These are phyloP conservation scores for Bruguiera gymnorhiza DNA, from an alignment of 345 rosid genomes.

Conservation along the genomic window DNA sequence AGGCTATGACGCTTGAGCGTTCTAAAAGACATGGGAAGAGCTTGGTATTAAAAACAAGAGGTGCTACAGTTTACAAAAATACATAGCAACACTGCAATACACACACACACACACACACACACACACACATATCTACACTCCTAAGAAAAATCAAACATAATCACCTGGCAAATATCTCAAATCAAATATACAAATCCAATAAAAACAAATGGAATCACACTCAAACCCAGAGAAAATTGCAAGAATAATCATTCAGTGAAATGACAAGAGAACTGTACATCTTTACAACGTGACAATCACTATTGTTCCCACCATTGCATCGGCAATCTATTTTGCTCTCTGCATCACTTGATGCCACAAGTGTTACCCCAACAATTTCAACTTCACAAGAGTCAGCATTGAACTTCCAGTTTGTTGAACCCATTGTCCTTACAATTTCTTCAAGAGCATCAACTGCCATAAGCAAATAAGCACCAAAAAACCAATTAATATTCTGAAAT, in stretches of 20 bases:
- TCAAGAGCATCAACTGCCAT: slow-evolving; percentile 51
- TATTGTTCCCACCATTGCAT: slow-evolving; percentile 28
- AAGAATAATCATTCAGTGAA: not conserved
- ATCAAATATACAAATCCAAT: slow-evolving; percentile 1
- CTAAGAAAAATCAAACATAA: no score
- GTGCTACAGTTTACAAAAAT: no score
- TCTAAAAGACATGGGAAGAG: slow-evolving; percentile 23
- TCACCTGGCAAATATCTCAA: not conserved
- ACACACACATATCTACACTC: no score
- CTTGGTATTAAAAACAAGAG: not conserved
- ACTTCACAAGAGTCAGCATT: slow-evolving; percentile 37
- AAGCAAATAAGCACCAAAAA: slow-evolving; percentile 17
- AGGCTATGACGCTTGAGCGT: slow-evolving; percentile 48
- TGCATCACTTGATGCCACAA: slow-evolving; percentile 16
- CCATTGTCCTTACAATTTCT: slow-evolving; percentile 44
- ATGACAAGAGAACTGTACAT: slow-evolving; percentile 37
- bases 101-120: no score
- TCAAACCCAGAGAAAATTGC: not conserved
- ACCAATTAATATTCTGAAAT: slow-evolving; percentile 2
- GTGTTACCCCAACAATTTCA: slow-evolving; percentile 22
- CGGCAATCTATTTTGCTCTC: slow-evolving; percentile 29
- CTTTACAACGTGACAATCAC: slow-evolving; percentile 46
- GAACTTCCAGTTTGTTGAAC: slow-evolving; percentile 48
- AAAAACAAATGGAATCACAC: not conserved
- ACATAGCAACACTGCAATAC: no score